Percentiles rank a stretch among this genome's conserved stretches.
phyloP scores from a whole-genome alignment of 164 flowering plant species.

The Warburgia ugandensis region DNA sequence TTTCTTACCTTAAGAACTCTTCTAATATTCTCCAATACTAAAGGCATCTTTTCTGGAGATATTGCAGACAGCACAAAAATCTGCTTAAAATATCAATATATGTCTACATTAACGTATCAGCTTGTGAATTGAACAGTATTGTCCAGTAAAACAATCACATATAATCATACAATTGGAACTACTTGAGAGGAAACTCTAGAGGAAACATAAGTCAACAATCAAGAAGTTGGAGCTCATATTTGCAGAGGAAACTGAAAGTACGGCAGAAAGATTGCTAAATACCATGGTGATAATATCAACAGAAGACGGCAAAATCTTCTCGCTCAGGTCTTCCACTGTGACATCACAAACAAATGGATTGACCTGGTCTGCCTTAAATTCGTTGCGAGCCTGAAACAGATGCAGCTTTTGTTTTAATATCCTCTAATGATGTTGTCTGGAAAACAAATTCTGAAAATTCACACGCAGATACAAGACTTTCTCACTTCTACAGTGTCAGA shows the following conservation, averaged over 20 bases:
- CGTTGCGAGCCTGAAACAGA: conserved; percentile 60
- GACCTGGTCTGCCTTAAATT: conserved; percentile 49
- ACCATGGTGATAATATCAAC: conserved; percentile 95
- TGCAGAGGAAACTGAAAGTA: neutral
- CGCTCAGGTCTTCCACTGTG: conserved; percentile 61
- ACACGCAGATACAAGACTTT: too few species aligned
- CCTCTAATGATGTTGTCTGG: neutral
- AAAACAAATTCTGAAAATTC: neutral
- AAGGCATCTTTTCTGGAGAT: conserved; percentile 89
- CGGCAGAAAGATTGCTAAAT: conserved; percentile 16
- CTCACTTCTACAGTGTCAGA: too few species aligned
- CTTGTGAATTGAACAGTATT: neutral
- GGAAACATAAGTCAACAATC: conserved; percentile 2
- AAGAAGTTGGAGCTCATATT: neutral
- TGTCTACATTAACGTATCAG: neutral
- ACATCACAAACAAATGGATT: conserved; percentile 84
- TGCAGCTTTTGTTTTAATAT: neutral
- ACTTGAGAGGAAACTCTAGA: neutral
- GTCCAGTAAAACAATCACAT: neutral
- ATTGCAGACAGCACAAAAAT: conserved; percentile 96
- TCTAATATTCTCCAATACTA: conserved; percentile 66
- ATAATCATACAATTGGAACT: neutral
- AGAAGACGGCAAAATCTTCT: conserved; percentile 62
- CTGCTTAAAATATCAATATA: conserved; percentile 73
- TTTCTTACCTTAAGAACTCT: conserved; percentile 67